These are phyloP conservation scores for Thuja plicata DNA, from an alignment of 83 land plant genomes.

Conservation along the genomic window DNA sequence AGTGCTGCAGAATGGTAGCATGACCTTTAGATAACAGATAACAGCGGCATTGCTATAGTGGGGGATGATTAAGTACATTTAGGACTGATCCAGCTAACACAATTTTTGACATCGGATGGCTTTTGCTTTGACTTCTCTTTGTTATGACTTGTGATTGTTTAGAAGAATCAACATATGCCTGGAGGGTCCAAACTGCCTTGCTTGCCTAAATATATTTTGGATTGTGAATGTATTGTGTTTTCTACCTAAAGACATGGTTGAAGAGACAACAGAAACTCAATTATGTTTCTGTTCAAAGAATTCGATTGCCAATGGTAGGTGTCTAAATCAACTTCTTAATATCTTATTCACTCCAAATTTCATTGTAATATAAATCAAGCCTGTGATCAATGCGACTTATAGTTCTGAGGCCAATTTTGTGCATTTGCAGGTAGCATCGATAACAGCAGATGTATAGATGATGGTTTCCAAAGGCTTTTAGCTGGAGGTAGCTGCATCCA, in stretches of 20 bases:
- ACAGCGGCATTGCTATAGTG: conserved; percentile 15
- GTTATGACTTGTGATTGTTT: not conserved
- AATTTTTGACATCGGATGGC: conserved; percentile 3
- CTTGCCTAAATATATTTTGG: not conserved
- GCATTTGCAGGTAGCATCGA: not conserved
- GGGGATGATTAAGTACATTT: not conserved
- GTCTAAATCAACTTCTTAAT: not conserved
- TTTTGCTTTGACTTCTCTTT: not conserved
- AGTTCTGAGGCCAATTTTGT: not conserved
- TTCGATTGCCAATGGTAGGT: not conserved
- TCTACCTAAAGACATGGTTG: not conserved
- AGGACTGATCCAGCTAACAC: conserved; percentile 4
- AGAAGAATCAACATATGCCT: conserved; percentile 1
- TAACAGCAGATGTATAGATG: not conserved
- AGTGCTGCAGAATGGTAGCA: conserved; percentile 76
- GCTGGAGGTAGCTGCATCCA: conserved; percentile 3
- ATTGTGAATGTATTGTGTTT: not conserved
- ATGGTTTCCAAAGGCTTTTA: not conserved
- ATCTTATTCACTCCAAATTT: not conserved
- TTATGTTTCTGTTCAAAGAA: conserved; percentile 5
- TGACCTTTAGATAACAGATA: conserved; percentile 92
- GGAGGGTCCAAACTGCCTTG: not conserved
- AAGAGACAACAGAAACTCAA: conserved; percentile 7
- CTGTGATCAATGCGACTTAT: not conserved
- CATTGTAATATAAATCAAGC: not conserved